phyloP scores from a whole-genome alignment of 140 eudicot genomes.

The Stevia rebaudiana region DNA sequence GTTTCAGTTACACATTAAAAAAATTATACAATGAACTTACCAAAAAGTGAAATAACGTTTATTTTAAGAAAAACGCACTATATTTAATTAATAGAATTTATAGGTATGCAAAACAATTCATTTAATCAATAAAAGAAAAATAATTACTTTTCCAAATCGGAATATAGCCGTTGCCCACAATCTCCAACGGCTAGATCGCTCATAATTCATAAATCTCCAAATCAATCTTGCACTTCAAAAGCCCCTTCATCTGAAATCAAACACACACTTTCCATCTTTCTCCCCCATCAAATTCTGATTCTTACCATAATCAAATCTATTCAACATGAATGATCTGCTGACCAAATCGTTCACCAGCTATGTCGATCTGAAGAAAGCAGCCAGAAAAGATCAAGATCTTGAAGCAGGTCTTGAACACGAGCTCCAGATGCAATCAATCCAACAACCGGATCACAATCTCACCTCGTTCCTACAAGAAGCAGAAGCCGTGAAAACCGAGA shows the following conservation, averaged over 20 bases:
- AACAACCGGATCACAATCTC: constrained; percentile 53
- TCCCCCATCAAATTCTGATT: constrained; percentile 17
- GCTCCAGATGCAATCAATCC: constrained; percentile 33
- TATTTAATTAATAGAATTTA: too few species aligned
- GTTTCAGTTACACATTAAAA: too few species aligned
- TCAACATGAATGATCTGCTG: constrained; percentile 75
- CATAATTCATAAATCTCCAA: constrained; percentile 17
- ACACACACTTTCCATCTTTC: constrained; percentile 5
- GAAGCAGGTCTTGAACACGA: constrained; percentile 50
- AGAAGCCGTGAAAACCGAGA: constrained; percentile 59
- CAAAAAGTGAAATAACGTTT: too few species aligned
- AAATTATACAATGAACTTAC: too few species aligned
- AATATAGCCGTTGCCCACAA: constrained; percentile 19
- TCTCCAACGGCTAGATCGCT: constrained; percentile 24
- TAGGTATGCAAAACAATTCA: too few species aligned
- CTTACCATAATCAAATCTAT: not conserved
- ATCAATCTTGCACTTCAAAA: constrained; percentile 11
- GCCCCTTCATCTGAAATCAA: constrained; percentile 17
- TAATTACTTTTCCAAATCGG: not conserved
- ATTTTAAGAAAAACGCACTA: too few species aligned
- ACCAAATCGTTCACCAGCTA: constrained; percentile 90
- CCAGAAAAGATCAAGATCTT: constrained; percentile 64
- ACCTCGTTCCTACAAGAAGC: constrained; percentile 69
- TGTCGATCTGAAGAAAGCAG: constrained; percentile 74
- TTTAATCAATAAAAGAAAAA: not conserved